phyloP scores from a whole-genome alignment of 768 basidiomycete genomes.

The Mycena pura region DNA sequence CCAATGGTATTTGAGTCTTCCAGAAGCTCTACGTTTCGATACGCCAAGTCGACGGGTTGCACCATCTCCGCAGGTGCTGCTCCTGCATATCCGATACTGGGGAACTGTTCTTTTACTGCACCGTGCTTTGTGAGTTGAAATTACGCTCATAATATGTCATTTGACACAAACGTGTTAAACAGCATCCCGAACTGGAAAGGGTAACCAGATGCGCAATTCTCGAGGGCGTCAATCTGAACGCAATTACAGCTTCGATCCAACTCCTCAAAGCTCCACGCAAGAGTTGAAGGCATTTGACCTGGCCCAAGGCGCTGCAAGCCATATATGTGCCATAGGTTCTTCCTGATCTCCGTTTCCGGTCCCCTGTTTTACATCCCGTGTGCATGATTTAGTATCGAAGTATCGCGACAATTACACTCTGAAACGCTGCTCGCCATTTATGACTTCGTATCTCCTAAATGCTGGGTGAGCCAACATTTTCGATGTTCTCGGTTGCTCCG shows the following conservation, averaged over 20 bases:
- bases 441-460: slow-evolving; percentile 72
- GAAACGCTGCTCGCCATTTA: slow-evolving; percentile 65
- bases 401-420: slow-evolving; percentile 70
- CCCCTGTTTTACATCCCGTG: slow-evolving; percentile 1
- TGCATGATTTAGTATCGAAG: slow-evolving; percentile 59
- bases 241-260: slow-evolving; percentile 47
- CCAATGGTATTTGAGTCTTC: slow-evolving; percentile 76
- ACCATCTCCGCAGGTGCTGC: slow-evolving; percentile 70
- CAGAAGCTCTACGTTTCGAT: slow-evolving; percentile 68
- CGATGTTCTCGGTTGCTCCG: slow-evolving; percentile 13
- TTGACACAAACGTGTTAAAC: slow-evolving; percentile 17
- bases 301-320: slow-evolving; percentile 75
- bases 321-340: slow-evolving; percentile 69
- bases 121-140: slow-evolving; percentile 74
- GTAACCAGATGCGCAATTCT: slow-evolving; percentile 42
- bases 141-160: background rate
- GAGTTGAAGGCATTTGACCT: slow-evolving; percentile 77
- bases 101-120: slow-evolving; percentile 75
- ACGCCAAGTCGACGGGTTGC: slow-evolving; percentile 55
- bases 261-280: slow-evolving; percentile 52
- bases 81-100: slow-evolving; percentile 80
- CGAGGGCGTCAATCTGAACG: slow-evolving; percentile 11
- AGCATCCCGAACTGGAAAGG: slow-evolving; percentile 79
- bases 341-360: background rate
- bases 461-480: slow-evolving; percentile 62